phyloP scores from a whole-genome alignment of 768 basidiomycete genomes.

The Daedaleopsis sinensis region DNA sequence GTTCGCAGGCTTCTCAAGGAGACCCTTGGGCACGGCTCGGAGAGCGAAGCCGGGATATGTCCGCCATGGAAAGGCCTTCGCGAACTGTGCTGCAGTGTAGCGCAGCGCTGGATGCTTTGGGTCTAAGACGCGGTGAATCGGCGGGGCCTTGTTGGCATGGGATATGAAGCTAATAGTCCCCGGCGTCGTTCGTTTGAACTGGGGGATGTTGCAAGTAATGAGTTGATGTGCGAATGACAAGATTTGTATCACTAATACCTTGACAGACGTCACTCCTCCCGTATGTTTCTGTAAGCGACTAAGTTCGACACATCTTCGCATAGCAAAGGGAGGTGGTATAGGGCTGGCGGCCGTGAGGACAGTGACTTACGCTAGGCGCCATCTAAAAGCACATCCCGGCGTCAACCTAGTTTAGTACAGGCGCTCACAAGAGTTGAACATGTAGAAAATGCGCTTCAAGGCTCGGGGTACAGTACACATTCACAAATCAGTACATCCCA shows the following conservation, averaged over 20 bases:
- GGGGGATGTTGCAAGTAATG: not conserved
- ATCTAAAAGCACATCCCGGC: too few relatives aligned
- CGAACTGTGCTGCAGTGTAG: not conserved
- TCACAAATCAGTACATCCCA: too few relatives aligned
- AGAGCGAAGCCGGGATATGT: slow-evolving; percentile 24
- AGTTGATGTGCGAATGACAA: not conserved
- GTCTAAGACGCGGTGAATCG: slow-evolving; percentile 12
- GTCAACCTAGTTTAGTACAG: too few relatives aligned
- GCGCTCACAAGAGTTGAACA: too few relatives aligned
- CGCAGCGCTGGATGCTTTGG: slow-evolving; percentile 23
- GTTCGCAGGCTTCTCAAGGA: slow-evolving; percentile 28
- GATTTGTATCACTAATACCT: slow-evolving; percentile 31
- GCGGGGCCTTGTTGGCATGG: not conserved
- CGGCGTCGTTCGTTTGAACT: slow-evolving; percentile 48
- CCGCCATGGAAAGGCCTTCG: slow-evolving; percentile 10
- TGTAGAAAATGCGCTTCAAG: not conserved
- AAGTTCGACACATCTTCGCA: slow-evolving; percentile 18
- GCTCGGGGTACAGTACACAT: too few relatives aligned
- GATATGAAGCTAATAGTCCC: slow-evolving; percentile 30
- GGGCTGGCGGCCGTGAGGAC: too few relatives aligned
- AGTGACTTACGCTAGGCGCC: not conserved
- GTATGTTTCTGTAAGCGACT: slow-evolving; percentile 10
- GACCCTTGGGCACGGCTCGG: slow-evolving; percentile 36
- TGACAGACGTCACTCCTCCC: slow-evolving; percentile 33
- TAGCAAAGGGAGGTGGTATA: not conserved